Evolutionary conservation across 192 early-diverging fungal genomes (phyloP).

Genomic region (Coemansia sp.): DNA sequence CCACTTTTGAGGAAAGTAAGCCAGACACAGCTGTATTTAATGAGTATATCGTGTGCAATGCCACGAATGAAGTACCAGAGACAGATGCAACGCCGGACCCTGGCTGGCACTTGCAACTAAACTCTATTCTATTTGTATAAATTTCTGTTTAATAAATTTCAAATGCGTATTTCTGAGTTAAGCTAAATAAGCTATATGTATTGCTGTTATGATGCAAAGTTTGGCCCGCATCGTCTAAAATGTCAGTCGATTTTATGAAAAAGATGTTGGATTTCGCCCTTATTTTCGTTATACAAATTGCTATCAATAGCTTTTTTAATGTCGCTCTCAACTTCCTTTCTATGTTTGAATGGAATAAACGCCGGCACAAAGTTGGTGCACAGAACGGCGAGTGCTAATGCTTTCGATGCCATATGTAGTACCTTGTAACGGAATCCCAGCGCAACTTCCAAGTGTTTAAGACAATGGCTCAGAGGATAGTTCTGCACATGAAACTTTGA

Average conservation of each 20-base stretch:
- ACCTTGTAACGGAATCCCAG: not conserved
- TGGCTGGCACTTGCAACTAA: not conserved
- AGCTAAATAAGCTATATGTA: not conserved
- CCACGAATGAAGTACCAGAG: not conserved
- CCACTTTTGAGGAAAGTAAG: not conserved
- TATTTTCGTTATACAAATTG: not conserved
- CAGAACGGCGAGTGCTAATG: not conserved
- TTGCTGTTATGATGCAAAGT: too few species aligned
- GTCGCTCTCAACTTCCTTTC: not conserved
- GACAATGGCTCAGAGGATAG: not conserved
- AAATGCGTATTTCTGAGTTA: too few species aligned
- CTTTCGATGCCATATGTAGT: not conserved
- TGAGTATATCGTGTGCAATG: conserved; percentile 23
- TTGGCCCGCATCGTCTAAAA: too few species aligned
- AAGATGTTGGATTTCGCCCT: not conserved
- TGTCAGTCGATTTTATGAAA: not conserved
- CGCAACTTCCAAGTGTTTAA: not conserved
- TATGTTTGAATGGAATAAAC: not conserved
- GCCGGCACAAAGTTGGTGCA: not conserved
- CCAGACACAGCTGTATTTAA: conserved; percentile 19
- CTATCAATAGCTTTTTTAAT: not conserved
- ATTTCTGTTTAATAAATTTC: not conserved
- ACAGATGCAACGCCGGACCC: not conserved
- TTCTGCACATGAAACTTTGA: not conserved
- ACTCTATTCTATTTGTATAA: conserved; percentile 4